These are phyloP conservation scores for Verbascum thapsus DNA, from an alignment of 257 asterid species.

Conservation along the genomic window DNA sequence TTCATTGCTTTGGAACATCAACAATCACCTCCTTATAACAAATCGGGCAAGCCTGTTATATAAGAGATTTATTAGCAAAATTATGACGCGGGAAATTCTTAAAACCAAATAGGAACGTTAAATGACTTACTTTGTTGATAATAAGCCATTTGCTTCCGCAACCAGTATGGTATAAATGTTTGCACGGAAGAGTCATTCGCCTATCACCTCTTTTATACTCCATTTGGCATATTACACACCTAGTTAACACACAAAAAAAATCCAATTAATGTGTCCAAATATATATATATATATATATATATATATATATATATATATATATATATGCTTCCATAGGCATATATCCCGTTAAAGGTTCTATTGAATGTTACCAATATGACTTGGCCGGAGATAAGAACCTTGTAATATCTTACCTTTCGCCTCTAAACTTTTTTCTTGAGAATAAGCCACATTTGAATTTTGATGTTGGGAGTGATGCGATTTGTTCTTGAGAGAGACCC, in stretches of 20 bases:
- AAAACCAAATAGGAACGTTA: background rate
- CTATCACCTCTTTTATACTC: constrained; percentile 82
- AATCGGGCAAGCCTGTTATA: constrained; percentile 81
- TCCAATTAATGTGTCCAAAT: constrained; percentile 25
- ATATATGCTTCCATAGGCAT: background rate
- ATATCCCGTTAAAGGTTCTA: too few relatives aligned
- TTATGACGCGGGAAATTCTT: background rate
- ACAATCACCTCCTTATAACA: constrained; percentile 78
- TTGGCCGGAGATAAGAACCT: constrained; percentile 1
- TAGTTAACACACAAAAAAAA: constrained; percentile 30
- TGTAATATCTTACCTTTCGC: constrained; percentile 68
- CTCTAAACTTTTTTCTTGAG: constrained; percentile 62
- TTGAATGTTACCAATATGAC: background rate
- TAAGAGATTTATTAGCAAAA: constrained; percentile 26
- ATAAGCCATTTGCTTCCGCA: constrained; percentile 95
- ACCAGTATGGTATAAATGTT: constrained; percentile 71
- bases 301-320: too few relatives aligned
- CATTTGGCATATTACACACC: constrained; percentile 99
- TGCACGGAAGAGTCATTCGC: constrained; percentile 88
- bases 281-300: too few relatives aligned
- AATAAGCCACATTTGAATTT: constrained; percentile 81
- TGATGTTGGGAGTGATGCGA: constrained; percentile 72
- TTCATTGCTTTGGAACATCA: constrained; percentile 48
- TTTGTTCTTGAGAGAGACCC: constrained; percentile 80
- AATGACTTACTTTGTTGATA: constrained; percentile 71